Conservation (phyloP, 257 asterid genomes). For the Nicotiana benthamiana region DNA sequence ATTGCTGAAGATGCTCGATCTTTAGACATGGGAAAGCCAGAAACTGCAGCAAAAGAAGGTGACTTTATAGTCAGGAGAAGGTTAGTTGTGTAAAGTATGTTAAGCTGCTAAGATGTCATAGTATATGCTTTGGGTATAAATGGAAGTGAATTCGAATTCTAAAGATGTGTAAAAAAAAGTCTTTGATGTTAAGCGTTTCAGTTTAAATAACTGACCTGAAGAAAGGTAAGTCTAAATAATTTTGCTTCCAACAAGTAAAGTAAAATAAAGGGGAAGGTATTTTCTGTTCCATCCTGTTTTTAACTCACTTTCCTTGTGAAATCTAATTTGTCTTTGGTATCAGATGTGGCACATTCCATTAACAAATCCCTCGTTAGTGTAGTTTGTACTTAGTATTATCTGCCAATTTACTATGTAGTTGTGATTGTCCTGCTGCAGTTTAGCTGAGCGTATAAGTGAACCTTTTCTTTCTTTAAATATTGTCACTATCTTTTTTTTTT, state of each 20-base stretch:
- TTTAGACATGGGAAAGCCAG: conserved; percentile 20
- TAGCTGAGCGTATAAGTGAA: background rate
- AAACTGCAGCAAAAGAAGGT: conserved; percentile 14
- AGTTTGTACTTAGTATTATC: background rate
- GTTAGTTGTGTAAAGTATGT: conserved; percentile 25
- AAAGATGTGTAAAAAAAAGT: background rate
- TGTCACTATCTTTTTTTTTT: background rate
- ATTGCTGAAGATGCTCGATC: conserved; percentile 56
- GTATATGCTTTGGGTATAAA: background rate
- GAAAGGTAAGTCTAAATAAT: background rate
- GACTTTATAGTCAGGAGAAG: conserved; percentile 58
- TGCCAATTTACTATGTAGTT: background rate
- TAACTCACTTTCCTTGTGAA: background rate
- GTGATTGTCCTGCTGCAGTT: background rate
- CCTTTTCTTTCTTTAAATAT: background rate
- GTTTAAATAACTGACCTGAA: background rate
- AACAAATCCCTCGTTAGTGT: background rate
- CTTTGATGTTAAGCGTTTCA: background rate
- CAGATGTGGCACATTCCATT: background rate
- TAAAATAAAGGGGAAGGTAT: background rate
- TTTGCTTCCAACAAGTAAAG: too few species aligned
- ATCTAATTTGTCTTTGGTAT: background rate
- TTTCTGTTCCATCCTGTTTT: background rate
- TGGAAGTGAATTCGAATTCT: background rate
- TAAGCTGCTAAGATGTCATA: background rate